phyloP scores from a whole-genome alignment of 495 filamentous ascomycete species.

The Penicillium paxilli region DNA sequence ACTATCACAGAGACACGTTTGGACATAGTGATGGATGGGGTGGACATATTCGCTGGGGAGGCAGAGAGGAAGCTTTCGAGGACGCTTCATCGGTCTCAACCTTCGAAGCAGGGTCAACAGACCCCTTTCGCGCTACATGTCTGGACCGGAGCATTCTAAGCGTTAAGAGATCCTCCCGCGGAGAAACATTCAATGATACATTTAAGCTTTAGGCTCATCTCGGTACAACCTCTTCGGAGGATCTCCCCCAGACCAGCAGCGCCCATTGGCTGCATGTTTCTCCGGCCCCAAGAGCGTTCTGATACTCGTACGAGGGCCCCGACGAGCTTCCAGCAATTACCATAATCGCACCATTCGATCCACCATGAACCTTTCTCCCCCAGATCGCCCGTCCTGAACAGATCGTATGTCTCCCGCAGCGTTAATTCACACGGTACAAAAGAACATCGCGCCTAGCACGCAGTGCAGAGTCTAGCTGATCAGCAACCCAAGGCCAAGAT shows the following conservation, averaged over 20 bases:
- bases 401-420: neutral
- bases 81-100: neutral
- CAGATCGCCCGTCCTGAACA: neutral
- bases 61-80: neutral
- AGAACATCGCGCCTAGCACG: neutral
- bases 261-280: neutral
- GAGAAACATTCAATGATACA: neutral
- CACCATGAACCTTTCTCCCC: neutral
- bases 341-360: neutral
- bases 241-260: neutral
- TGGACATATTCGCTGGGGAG: neutral
- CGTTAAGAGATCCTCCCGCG: neutral
- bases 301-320: neutral
- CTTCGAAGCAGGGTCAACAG: neutral
- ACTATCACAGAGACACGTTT: constrained; percentile 6
- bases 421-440: neutral
- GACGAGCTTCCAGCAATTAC: neutral
- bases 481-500: neutral
- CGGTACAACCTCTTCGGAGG: constrained; percentile 1
- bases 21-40: constrained; percentile 2
- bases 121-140: neutral
- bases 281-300: too few relatives aligned
- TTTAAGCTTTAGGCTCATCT: neutral
- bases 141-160: neutral
- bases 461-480: neutral